Evolutionary conservation across 2,329 filamentous ascomycete genomes (phyloP).

Genomic region (Apiospora aurea): DNA sequence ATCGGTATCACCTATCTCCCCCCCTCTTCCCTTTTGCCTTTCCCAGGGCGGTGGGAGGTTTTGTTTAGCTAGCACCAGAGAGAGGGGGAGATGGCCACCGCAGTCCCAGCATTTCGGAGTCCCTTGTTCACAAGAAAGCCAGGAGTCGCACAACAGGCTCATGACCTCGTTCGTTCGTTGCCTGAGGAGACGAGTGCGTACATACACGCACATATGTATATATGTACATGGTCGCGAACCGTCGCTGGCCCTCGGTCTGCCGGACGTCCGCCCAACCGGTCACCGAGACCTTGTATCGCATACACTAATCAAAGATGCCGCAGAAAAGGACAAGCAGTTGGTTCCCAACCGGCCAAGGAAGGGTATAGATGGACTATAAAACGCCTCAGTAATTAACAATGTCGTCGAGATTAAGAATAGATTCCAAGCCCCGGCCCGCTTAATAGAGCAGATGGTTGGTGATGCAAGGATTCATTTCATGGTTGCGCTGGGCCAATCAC

Average conservation of each 20-base stretch:
- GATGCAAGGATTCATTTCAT: neutral
- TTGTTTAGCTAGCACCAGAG: neutral
- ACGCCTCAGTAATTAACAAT: neutral
- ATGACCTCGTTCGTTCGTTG: conserved; percentile 6
- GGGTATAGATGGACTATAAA: neutral
- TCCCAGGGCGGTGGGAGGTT: conserved; percentile 7
- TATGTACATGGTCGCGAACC: neutral
- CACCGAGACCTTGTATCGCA: conserved; percentile 13
- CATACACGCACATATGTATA: too few relatives aligned
- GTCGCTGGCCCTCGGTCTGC: neutral
- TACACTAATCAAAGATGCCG: neutral
- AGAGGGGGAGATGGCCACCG: neutral
- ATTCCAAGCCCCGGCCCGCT: neutral
- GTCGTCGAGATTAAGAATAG: conserved; percentile 14
- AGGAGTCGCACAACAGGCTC: conserved; percentile 1
- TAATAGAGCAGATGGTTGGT: conserved; percentile 5
- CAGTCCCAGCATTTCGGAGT: neutral
- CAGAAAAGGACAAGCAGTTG: neutral
- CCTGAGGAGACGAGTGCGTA: neutral
- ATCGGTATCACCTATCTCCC: neutral
- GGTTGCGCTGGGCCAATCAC: conserved; percentile 5
- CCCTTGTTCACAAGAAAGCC: neutral
- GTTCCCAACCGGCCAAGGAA: neutral
- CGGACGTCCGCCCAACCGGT: neutral
- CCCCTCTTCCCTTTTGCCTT: neutral